Evolutionary conservation across 1,139 yeast species (phyloP).

Genomic region (Debaryomyces coudertii): DNA sequence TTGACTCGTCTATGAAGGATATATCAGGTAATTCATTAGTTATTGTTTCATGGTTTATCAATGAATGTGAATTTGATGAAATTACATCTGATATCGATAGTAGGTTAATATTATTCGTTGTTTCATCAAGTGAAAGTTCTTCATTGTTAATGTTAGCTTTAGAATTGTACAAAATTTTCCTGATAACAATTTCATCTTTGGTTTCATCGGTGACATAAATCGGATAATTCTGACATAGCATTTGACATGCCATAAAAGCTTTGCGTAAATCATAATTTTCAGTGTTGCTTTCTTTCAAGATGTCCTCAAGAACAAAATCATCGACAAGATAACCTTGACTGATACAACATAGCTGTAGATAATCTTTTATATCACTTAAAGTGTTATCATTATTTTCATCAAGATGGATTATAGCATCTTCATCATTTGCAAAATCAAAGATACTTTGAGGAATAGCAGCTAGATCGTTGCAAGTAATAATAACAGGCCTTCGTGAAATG

Average conservation of each 20-base stretch:
- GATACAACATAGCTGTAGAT: constrained; percentile 45
- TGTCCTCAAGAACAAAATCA: constrained; percentile 29
- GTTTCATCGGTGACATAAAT: background rate
- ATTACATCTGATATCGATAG: constrained; percentile 46
- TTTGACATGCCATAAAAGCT: constrained; percentile 58
- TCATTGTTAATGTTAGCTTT: constrained; percentile 3
- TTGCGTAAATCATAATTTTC: constrained; percentile 55
- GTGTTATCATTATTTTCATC: constrained; percentile 27
- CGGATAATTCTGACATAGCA: constrained; percentile 46
- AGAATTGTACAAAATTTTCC: constrained; percentile 1
- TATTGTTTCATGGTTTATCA: constrained; percentile 36
- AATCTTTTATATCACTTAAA: constrained; percentile 28
- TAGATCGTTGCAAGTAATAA: constrained; percentile 69
- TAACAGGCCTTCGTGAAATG: constrained; percentile 76
- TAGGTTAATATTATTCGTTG: constrained; percentile 30
- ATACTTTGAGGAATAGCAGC: constrained; percentile 57
- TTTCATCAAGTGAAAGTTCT: constrained; percentile 11
- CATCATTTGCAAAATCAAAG: constrained; percentile 47
- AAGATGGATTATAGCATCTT: constrained; percentile 38
- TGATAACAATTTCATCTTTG: background rate
- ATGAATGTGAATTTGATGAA: constrained; percentile 34
- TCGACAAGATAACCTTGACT: constrained; percentile 43
- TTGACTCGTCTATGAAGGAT: constrained; percentile 31
- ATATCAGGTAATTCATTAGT: constrained; percentile 43
- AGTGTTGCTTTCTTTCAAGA: constrained; percentile 28